Evolutionary conservation across 352 stramenopile genomes (phyloP), one percentile per base, ranked within the genome.

Genomic region (Phytophthora agathidicida): DNA sequence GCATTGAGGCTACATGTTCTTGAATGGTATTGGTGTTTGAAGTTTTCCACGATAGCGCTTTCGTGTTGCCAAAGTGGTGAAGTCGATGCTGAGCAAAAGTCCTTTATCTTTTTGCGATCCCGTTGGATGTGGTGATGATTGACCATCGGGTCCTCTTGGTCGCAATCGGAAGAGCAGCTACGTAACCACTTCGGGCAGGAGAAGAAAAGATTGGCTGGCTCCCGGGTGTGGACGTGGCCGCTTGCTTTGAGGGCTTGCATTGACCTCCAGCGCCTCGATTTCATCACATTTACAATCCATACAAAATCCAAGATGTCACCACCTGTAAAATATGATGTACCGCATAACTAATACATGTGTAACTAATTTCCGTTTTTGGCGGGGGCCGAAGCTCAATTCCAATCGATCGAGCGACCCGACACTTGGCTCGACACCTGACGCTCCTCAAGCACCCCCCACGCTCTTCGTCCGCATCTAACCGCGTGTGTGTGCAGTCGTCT

Each of bases 181-280:
- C 56, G 55, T 51, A 74, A 71, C 46, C 38, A 70, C 39, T 65
- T n/a, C n/a, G n/a, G 33, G 41, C 9, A 41, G 33, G 63, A 65
- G 59, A 65, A 68, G 59, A 67, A 67, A 74, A 74, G 60, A 74
- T 74, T 73, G 65, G 60, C 65, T 74, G 65, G 65, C 52, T 65
- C 60, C 44, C 53, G 60, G 48, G 24, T 59, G 60, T 45, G 60
- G 47, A 46, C 63, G 64, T 72, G 64, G 64, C 69, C 64, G 64
- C n/a, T n/a, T n/a, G n/a, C n/a, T n/a, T n/a, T n/a, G n/a, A n/a
- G n/a, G n/a, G n/a, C n/a, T n/a, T n/a, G n/a, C n/a, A n/a, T n/a
- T n/a, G n/a, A n/a, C n/a, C n/a, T n/a, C n/a, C n/a, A n/a, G n/a
- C n/a, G n/a, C n/a, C n/a, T n/a, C n/a, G 10, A 39, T 45, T 10